A percentile compares a stretch with the other conserved stretches of the same genome.
Conservation (phyloP, 805 yeast genomes). For the Metschnikowia henanensis region DNA sequence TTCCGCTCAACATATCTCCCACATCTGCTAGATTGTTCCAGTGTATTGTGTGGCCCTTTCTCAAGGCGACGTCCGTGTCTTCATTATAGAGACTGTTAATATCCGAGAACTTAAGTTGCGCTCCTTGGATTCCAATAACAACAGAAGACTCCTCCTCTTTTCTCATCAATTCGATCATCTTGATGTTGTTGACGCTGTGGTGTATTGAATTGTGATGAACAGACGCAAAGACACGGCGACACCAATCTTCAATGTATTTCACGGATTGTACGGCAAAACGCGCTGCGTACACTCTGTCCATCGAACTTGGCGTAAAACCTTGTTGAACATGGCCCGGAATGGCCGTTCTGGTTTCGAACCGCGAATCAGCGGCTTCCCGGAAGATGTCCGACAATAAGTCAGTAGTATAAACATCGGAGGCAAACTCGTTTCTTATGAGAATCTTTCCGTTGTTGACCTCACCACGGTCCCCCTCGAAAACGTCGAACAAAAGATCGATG, state of each 20-base stretch:
- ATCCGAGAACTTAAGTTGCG: constrained; percentile 56
- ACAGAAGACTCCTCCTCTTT: constrained; percentile 39
- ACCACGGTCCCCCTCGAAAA: constrained; percentile 74
- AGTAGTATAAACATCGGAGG: constrained; percentile 81
- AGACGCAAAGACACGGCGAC: constrained; percentile 19
- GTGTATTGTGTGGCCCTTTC: constrained; percentile 70
- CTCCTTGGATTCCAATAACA: constrained; percentile 72
- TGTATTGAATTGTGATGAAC: constrained; percentile 19
- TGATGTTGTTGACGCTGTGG: constrained; percentile 21
- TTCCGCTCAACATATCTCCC: constrained; percentile 72
- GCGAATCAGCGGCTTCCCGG: constrained; percentile 70
- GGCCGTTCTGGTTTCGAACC: constrained; percentile 90
- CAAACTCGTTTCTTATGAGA: constrained; percentile 78
- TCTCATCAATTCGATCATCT: constrained; percentile 20
- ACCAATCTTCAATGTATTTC: constrained; percentile 68
- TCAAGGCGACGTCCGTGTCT: constrained; percentile 57
- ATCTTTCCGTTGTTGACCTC: constrained; percentile 83
- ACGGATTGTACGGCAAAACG: constrained; percentile 89
- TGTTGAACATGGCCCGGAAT: constrained; percentile 99
- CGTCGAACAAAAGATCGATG: constrained; percentile 51
- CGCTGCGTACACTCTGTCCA: constrained; percentile 88
- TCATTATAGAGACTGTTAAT: constrained; percentile 56
- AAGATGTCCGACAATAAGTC: constrained; percentile 82
- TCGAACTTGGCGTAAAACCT: constrained; percentile 93
- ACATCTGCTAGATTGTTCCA: constrained; percentile 63